Evolutionary conservation across 176 grass and related monocot genomes (phyloP), one percentile per base, ranked within the genome.

Genomic region (Oryza rufipogon): DNA sequence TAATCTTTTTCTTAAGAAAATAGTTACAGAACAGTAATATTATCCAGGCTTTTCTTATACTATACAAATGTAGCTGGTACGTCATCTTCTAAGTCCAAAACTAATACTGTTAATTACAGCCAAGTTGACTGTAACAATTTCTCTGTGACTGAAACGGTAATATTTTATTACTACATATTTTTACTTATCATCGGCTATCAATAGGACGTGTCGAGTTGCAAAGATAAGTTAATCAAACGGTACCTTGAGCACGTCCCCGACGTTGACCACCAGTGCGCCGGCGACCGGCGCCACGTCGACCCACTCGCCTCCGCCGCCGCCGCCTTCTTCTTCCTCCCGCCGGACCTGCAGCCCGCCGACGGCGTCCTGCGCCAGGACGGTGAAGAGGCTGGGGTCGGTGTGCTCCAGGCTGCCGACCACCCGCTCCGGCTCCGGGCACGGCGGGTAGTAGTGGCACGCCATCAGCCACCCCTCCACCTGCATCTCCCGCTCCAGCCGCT

Each of bases 361-460:
- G 32, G 8, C 28, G 22, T 89, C 90, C 75, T 92, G 86, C 2
- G 66, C 63, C 8, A 92, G 65, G 26, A 89, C 70, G 1, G 80
- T 89, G 74, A 92, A 81, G 11, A 86, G 5, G 51, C 86, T 66
- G 26, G 91, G 84, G 20, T 92, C 91, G 10, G 87, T 89, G 84
- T 92, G 91, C 46, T 73, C 87, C 7, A 71, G 65, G 30, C 17
- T 12, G 19, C 84, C 90, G 11, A 60, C 33, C 25, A 79, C 85
- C 20, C 34, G 54, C 33, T 51, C 87, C 16, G 87, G 84, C 76
- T 89, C 87, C 14, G 81, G 87, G 47, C 87, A 89, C 47, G 84
- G 91, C 39, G 87, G 91, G 64, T 89, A 89, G 13, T 92, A 92
- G 71, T 92, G 91, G 84, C 91, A 89, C 25, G 20, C 80, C 91